Evolutionary conservation across 495 filamentous ascomycete genomes (phyloP).

Genomic region (Talaromyces adpressus): DNA sequence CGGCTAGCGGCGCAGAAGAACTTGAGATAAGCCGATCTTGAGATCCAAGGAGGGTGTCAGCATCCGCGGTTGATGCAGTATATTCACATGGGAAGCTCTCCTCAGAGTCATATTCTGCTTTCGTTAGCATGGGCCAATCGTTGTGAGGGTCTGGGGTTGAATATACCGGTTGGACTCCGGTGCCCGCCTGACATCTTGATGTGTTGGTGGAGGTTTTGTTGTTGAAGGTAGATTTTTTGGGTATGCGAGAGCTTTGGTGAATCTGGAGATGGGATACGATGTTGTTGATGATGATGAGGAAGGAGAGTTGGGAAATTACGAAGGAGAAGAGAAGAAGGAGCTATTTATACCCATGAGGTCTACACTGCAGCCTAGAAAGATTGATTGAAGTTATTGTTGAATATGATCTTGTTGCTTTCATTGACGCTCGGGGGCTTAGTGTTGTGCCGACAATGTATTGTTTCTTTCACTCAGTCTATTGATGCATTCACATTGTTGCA

Average conservation of each 20-base stretch:
- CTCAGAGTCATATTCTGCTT: neutral
- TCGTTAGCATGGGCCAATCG: neutral
- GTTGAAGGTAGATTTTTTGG: neutral
- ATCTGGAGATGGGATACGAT: neutral
- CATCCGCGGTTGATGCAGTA: neutral
- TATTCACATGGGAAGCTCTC: neutral
- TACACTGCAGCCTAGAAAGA: neutral
- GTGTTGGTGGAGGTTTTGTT: neutral
- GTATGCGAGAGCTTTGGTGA: neutral
- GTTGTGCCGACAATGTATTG: neutral
- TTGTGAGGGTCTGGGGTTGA: neutral
- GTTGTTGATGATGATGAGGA: neutral
- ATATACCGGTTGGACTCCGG: neutral
- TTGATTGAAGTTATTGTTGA: neutral
- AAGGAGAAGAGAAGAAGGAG: neutral
- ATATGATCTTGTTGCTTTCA: neutral
- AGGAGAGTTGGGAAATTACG: neutral
- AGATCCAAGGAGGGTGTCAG: neutral
- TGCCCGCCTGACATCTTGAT: neutral
- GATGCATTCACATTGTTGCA: neutral
- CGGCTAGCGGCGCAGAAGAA: neutral
- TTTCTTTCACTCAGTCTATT: neutral
- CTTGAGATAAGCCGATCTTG: neutral
- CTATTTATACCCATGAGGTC: neutral
- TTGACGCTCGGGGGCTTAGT: neutral